Conservation (phyloP, 345 rosid genomes). For the Fremontodendron californicum region DNA sequence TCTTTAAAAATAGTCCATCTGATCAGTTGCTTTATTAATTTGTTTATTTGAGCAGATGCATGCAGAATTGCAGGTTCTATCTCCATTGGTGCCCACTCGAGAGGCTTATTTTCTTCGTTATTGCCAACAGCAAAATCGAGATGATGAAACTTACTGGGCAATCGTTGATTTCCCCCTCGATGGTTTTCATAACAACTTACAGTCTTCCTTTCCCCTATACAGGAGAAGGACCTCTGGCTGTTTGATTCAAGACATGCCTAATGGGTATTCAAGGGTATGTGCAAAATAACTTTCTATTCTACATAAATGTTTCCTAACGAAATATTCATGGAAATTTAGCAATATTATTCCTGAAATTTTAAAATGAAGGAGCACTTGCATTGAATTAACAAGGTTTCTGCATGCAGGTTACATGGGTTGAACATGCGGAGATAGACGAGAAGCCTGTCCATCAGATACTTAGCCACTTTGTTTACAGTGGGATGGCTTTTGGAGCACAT, state of each 20-base stretch:
- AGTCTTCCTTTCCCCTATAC: constrained; percentile 46
- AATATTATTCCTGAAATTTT: not conserved
- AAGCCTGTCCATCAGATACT: constrained; percentile 64
- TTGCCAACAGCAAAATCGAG: too few relatives aligned
- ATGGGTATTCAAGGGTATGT: constrained; percentile 80
- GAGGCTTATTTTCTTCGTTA: too few relatives aligned
- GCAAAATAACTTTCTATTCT: constrained; percentile 17
- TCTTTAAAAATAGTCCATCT: not conserved
- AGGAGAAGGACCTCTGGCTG: constrained; percentile 81
- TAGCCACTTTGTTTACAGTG: constrained; percentile 44
- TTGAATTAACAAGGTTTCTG: not conserved
- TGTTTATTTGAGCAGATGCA: constrained; percentile 48
- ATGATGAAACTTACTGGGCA: too few relatives aligned
- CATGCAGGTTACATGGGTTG: constrained; percentile 71
- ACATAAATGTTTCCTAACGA: constrained; percentile 42
- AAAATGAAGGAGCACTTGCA: not conserved
- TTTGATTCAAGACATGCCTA: constrained; percentile 88
- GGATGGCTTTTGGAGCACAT: constrained; percentile 78
- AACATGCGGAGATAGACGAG: constrained; percentile 71
- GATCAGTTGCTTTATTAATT: not conserved
- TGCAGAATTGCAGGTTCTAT: constrained; percentile 73
- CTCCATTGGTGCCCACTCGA: constrained; percentile 77
- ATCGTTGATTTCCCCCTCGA: constrained; percentile 79
- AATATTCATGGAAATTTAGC: not conserved
- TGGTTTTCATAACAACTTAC: constrained; percentile 48